A percentile compares a stretch with the other conserved stretches of the same genome.
phyloP scores from a whole-genome alignment of 83 land plant species.

The Diphasiastrum complanatum region DNA sequence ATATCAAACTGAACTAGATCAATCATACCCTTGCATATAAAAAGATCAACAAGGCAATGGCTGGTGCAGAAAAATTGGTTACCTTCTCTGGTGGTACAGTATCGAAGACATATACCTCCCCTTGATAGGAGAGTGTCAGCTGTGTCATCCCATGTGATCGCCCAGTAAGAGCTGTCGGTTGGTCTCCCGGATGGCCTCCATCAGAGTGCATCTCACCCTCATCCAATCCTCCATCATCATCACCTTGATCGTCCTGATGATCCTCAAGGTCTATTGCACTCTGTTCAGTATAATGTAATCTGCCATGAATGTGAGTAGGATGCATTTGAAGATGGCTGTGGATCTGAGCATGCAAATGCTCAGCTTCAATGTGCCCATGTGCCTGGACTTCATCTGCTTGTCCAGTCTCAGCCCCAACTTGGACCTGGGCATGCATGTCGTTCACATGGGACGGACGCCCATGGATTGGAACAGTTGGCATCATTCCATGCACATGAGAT shows the following conservation, averaged over 20 bases:
- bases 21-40: not conserved
- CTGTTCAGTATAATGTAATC: conserved; percentile 23
- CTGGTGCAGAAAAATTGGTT: not conserved
- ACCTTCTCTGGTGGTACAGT: conserved; percentile 84
- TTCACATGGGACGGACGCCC: conserved; percentile 19
- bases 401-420: conserved; percentile 15
- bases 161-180: conserved; percentile 23
- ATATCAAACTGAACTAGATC: no score
- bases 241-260: conserved; percentile 31
- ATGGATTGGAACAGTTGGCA: no score
- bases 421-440: not conserved
- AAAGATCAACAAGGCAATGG: not conserved
- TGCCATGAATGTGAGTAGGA: conserved; percentile 23
- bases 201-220: conserved; percentile 42
- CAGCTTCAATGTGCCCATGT: conserved; percentile 16
- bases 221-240: conserved; percentile 36
- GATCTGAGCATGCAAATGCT: conserved; percentile 12
- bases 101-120: conserved; percentile 78
- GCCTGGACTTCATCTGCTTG: conserved; percentile 4
- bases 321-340: conserved; percentile 20
- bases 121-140: conserved; percentile 73
- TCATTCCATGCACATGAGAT: conserved; percentile 19
- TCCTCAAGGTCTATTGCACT: conserved; percentile 27
- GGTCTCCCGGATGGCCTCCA: conserved; percentile 33
- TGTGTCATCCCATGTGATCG: conserved; percentile 50